Percentiles rank a stretch among this genome's conserved stretches.
These are phyloP conservation scores for Talaromyces adpressus DNA, from an alignment of 495 filamentous ascomycete species.

Conservation along the genomic window DNA sequence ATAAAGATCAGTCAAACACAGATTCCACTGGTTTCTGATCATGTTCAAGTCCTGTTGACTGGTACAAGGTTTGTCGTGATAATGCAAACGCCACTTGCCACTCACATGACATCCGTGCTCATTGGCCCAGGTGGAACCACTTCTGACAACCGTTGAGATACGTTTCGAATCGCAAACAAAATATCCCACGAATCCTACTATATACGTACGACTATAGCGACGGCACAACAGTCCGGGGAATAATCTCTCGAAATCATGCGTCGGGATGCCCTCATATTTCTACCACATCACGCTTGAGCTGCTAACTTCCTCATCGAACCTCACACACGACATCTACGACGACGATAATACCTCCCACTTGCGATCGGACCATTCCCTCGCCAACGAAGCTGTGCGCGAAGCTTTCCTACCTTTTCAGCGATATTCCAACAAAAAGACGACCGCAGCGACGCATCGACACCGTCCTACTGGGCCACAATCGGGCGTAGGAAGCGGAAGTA, in stretches of 20 bases:
- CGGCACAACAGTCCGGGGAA: not conserved
- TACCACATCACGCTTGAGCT: slow-evolving; percentile 90
- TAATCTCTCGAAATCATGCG: slow-evolving; percentile 21
- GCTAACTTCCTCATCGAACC: slow-evolving; percentile 41
- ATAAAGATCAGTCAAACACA: no score
- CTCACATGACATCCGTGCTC: slow-evolving; percentile 5
- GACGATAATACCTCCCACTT: slow-evolving; percentile 8
- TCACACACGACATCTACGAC: slow-evolving; percentile 6
- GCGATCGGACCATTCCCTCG: slow-evolving; percentile 15
- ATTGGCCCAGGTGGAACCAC: not conserved
- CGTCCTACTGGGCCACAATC: not conserved
- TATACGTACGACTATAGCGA: not conserved
- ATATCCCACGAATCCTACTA: not conserved
- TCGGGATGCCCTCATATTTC: slow-evolving; percentile 75
- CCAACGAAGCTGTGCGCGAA: slow-evolving; percentile 35
- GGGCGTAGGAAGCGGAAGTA: not conserved
- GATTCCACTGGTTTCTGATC: no score
- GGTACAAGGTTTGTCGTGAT: no score
- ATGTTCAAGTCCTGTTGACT: no score
- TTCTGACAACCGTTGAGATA: not conserved
- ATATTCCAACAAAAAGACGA: slow-evolving; percentile 8
- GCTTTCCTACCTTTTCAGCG: slow-evolving; percentile 36
- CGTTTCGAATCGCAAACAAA: not conserved
- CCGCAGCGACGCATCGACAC: not conserved
- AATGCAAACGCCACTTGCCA: not conserved